Percentiles rank a stretch among this genome's conserved stretches.
Conservation (phyloP, 805 yeast species). For the Zygosaccharomyces siamensis region DNA sequence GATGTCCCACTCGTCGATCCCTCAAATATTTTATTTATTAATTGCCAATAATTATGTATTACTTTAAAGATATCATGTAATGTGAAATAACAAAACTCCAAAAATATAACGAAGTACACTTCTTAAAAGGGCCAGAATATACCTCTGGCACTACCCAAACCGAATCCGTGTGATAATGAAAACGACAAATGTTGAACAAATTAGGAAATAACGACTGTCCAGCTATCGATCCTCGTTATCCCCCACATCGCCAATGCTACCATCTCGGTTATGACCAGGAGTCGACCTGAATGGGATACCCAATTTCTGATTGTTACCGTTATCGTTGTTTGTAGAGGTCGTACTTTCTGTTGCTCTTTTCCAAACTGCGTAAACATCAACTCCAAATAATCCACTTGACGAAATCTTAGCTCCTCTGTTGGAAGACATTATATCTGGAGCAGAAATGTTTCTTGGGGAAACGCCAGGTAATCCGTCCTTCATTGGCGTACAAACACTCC, state of each 20-base stretch:
- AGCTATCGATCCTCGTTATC: constrained; percentile 4
- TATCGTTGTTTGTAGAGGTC: not conserved
- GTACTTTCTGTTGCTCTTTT: constrained; percentile 28
- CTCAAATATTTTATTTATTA: not conserved
- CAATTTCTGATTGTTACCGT: constrained; percentile 8
- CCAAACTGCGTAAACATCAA: constrained; percentile 35
- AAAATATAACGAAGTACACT: constrained; percentile 6
- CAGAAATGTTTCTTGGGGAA: constrained; percentile 19
- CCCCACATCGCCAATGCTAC: constrained; percentile 1
- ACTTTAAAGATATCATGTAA: not conserved
- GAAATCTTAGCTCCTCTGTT: constrained; percentile 23
- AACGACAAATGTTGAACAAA: not conserved
- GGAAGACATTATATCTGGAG: constrained; percentile 10
- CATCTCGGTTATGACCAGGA: constrained; percentile 4
- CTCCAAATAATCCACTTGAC: constrained; percentile 33
- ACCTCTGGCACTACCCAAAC: constrained; percentile 5
- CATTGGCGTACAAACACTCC: constrained; percentile 22
- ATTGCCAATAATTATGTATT: not conserved
- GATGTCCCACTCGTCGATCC: not conserved
- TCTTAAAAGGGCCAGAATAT: constrained; percentile 1
- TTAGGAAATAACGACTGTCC: not conserved
- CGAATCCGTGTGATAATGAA: constrained; percentile 1
- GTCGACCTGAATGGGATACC: constrained; percentile 13
- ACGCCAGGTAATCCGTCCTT: constrained; percentile 19
- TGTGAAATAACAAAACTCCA: constrained; percentile 2